Conservation (phyloP, 441 rosid species). For the Populus hybrid region DNA sequence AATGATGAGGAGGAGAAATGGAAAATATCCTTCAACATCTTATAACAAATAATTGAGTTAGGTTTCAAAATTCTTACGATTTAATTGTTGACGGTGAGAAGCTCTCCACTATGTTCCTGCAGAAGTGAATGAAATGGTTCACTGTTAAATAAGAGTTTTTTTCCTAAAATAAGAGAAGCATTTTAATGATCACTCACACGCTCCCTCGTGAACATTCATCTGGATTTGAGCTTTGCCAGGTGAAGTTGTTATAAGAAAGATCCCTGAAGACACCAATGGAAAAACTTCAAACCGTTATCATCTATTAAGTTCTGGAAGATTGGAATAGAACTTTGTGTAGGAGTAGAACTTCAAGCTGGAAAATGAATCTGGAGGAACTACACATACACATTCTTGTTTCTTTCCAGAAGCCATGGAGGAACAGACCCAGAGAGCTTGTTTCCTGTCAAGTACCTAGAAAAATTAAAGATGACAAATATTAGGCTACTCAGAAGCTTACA, state of each 20-base stretch:
- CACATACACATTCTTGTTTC: slow-evolving; percentile 69
- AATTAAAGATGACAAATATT: neutral
- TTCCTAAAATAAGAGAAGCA: neutral
- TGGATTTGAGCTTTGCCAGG: slow-evolving; percentile 57
- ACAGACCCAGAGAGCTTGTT: slow-evolving; percentile 69
- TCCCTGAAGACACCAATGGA: slow-evolving; percentile 48
- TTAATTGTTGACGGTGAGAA: slow-evolving; percentile 37
- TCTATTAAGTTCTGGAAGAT: neutral
- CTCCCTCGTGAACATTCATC: slow-evolving; percentile 52
- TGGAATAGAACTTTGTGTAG: neutral
- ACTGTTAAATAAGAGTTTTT: neutral
- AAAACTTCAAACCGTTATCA: slow-evolving; percentile 11
- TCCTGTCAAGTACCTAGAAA: slow-evolving; percentile 65
- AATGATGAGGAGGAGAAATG: neutral
- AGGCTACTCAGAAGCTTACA: neutral
- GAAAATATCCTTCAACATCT: neutral
- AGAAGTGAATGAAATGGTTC: slow-evolving; percentile 15
- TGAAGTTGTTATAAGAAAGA: slow-evolving; percentile 74
- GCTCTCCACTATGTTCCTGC: slow-evolving; percentile 84
- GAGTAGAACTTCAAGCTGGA: slow-evolving; percentile 2
- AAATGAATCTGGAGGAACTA: slow-evolving; percentile 7
- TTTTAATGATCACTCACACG: slow-evolving; percentile 45
- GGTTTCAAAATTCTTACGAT: slow-evolving; percentile 45
- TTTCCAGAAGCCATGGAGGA: slow-evolving; percentile 51
- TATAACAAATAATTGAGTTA: neutral